phyloP scores from a whole-genome alignment of 139 green algal species.

The Coccomyxa sp. region DNA sequence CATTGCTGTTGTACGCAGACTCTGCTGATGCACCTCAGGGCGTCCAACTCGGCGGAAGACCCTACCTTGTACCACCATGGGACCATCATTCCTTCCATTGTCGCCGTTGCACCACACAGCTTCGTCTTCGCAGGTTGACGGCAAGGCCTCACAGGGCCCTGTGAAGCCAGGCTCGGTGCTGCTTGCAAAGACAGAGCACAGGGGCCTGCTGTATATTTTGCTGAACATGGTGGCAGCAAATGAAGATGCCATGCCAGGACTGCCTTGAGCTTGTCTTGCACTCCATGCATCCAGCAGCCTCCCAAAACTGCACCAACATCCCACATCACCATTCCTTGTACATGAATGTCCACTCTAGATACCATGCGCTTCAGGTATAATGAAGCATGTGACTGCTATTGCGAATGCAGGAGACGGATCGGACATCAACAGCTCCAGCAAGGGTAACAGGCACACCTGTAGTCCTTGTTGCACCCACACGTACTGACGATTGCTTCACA shows the following conservation, averaged over 20 bases:
- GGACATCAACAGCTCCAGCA: too few relatives aligned
- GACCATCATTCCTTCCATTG: not conserved
- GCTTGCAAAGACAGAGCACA: slow-evolving; percentile 14
- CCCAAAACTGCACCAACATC: slow-evolving; percentile 9
- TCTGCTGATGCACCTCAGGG: too few relatives aligned
- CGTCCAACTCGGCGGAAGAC: too few relatives aligned
- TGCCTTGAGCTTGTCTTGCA: not conserved
- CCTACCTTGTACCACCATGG: slow-evolving; percentile 8
- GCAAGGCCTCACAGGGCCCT: slow-evolving; percentile 12
- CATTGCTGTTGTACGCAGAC: too few relatives aligned
- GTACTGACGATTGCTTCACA: slow-evolving; percentile 16
- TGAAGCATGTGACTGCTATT: too few relatives aligned
- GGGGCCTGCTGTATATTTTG: slow-evolving; percentile 11
- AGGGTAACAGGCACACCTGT: too few relatives aligned
- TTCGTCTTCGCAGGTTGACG: not conserved
- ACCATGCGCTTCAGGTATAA: too few relatives aligned
- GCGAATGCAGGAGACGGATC: too few relatives aligned
- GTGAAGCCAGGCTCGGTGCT: slow-evolving; percentile 7
- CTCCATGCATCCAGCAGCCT: slow-evolving; percentile 3
- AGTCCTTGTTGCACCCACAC: slow-evolving; percentile 13
- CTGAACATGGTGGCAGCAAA: slow-evolving; percentile 16
- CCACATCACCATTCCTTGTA: too few relatives aligned
- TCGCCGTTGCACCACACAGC: not conserved
- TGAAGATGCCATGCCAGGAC: not conserved
- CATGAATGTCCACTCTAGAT: too few relatives aligned